phyloP scores from a whole-genome alignment of 257 asterid genomes.

The Nicotiana sylvestris region DNA sequence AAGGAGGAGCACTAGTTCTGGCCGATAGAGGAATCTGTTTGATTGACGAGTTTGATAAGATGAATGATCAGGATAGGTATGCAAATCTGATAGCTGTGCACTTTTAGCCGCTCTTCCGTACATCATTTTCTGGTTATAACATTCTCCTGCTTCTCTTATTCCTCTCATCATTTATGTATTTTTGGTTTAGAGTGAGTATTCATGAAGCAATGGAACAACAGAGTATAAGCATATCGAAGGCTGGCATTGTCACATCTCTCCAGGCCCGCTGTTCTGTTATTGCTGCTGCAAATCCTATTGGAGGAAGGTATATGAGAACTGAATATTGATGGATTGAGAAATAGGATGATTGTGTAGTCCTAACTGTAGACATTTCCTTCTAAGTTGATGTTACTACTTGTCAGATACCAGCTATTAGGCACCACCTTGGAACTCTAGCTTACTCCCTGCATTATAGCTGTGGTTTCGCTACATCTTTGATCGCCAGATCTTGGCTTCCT shows the following conservation, averaged over 20 bases:
- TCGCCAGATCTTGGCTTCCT: neutral
- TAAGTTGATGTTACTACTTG: neutral
- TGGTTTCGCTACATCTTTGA: neutral
- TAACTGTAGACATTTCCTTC: neutral
- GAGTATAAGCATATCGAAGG: constrained; percentile 97
- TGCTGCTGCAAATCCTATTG: constrained; percentile 99
- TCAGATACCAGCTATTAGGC: neutral
- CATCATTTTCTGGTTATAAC: constrained; percentile 15
- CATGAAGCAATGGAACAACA: constrained; percentile 99
- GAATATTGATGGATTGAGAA: neutral
- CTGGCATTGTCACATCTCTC: constrained; percentile 96
- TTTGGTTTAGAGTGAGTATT: constrained; percentile 77
- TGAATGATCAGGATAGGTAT: constrained; percentile 98
- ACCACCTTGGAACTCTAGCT: neutral
- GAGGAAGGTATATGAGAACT: constrained; percentile 68
- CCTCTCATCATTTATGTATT: neutral
- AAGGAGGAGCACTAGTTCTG: constrained; percentile 98
- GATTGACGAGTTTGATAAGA: constrained; percentile 95
- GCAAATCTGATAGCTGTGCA: constrained; percentile 12
- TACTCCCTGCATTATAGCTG: neutral
- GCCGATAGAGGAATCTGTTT: constrained; percentile 99
- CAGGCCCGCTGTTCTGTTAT: constrained; percentile 99
- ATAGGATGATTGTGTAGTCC: neutral
- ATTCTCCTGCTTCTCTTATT: neutral
- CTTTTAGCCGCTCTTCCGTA: constrained; percentile 2